Conservation (phyloP, 1,284 basidiomycete species). For the Rugosomyces carneus region DNA sequence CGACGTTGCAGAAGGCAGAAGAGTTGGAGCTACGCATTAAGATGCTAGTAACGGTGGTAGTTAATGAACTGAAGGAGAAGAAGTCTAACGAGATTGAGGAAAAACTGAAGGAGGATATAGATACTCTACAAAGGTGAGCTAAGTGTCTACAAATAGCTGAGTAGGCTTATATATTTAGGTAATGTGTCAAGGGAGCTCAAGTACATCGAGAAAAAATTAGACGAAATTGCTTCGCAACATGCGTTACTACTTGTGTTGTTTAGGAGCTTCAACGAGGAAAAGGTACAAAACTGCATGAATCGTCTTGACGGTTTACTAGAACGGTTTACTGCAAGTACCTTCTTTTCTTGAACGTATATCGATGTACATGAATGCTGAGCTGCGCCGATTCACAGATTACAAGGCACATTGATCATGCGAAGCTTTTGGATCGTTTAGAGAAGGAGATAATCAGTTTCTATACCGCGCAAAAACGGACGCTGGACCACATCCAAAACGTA, state of each 20-base stretch:
- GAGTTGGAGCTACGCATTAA: constrained; percentile 10
- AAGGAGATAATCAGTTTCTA: constrained; percentile 3
- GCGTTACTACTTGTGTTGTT: constrained; percentile 3
- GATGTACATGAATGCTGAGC: too few relatives aligned
- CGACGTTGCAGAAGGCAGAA: not conserved
- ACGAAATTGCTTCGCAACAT: constrained; percentile 6
- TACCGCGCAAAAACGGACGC: not conserved
- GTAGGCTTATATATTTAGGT: not conserved
- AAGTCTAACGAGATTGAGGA: constrained; percentile 6
- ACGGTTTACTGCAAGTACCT: constrained; percentile 4
- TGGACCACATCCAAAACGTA: not conserved
- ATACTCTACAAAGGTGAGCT: not conserved
- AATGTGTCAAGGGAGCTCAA: not conserved
- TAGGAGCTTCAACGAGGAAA: constrained; percentile 3
- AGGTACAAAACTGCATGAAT: constrained; percentile 3
- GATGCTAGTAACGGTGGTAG: constrained; percentile 5
- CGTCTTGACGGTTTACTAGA: constrained; percentile 5
- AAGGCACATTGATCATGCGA: constrained; percentile 1
- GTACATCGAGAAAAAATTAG: constrained; percentile 6
- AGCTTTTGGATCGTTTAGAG: not conserved
- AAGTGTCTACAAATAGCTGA: too few relatives aligned
- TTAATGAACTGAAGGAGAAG: constrained; percentile 9
- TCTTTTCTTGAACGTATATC: too few relatives aligned
- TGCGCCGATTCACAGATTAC: constrained; percentile 3
- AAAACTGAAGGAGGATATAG: constrained; percentile 4